Conservation (phyloP, 768 basidiomycete species). For the Termitomyces bulborhizus region DNA sequence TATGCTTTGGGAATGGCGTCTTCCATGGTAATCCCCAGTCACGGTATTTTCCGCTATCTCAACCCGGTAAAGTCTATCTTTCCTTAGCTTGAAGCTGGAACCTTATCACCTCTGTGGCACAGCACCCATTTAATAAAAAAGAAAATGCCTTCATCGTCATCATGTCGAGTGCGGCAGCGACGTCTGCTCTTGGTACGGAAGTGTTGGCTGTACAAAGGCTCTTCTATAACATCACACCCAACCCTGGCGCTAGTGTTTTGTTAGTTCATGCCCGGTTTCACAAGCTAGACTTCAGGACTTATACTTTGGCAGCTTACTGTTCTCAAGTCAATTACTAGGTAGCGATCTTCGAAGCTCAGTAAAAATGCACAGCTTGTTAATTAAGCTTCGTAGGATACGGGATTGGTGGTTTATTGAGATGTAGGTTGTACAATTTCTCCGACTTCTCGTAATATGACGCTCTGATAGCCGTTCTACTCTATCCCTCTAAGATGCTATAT, state of each 20-base stretch:
- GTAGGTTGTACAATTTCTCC: slow-evolving; percentile 20
- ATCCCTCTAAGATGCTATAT: slow-evolving; percentile 50
- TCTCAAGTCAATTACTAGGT: slow-evolving; percentile 30
- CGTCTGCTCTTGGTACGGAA: slow-evolving; percentile 47
- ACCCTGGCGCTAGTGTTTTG: slow-evolving; percentile 39
- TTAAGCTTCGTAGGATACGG: slow-evolving; percentile 40
- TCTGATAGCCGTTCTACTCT: slow-evolving; percentile 34
- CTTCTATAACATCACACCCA: slow-evolving; percentile 48
- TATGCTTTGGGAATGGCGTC: slow-evolving; percentile 42
- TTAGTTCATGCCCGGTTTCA: slow-evolving; percentile 6
- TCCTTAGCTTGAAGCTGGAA: background rate
- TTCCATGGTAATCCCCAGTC: slow-evolving; percentile 40
- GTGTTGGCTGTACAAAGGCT: slow-evolving; percentile 48
- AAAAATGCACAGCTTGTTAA: background rate
- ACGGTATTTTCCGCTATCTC: slow-evolving; percentile 39
- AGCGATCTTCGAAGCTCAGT: background rate
- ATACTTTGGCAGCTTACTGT: slow-evolving; percentile 19
- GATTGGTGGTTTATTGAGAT: slow-evolving; percentile 46
- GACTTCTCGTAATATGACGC: background rate
- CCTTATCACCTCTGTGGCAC: background rate
- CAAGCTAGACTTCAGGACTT: background rate
- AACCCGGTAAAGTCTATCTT: slow-evolving; percentile 37
- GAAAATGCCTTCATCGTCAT: slow-evolving; percentile 55
- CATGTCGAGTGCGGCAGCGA: slow-evolving; percentile 50
- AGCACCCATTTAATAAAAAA: slow-evolving; percentile 57